Evolutionary conservation across 257 asterid genomes (phyloP).

Genomic region (Ilex asprella): DNA sequence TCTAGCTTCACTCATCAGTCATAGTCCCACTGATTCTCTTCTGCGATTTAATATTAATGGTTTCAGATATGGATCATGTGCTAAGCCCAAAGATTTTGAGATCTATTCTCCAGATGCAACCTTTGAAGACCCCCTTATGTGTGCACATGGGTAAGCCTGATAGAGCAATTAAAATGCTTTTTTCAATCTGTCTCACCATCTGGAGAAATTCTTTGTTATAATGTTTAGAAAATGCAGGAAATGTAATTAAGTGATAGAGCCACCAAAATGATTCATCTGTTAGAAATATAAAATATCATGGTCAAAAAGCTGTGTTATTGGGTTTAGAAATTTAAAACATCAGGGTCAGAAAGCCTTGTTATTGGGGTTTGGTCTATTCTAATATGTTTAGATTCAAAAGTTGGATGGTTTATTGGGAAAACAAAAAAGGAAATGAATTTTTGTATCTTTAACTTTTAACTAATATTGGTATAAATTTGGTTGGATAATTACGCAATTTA

Average conservation of each 20-base stretch:
- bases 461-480: too few relatives aligned
- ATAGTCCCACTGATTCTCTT: background rate
- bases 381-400: too few relatives aligned
- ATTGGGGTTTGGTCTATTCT: too few relatives aligned
- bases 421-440: too few relatives aligned
- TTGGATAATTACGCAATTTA: too few relatives aligned
- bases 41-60: slow-evolving; percentile 6
- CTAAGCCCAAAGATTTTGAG: slow-evolving; percentile 64
- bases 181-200: background rate
- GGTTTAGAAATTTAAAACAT: too few relatives aligned
- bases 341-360: too few relatives aligned
- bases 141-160: slow-evolving; percentile 64
- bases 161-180: background rate
- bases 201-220: background rate
- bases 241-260: background rate
- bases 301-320: too few relatives aligned
- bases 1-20: too few relatives aligned
- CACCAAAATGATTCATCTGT: background rate
- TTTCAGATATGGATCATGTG: slow-evolving; percentile 71
- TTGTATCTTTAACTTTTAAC: too few relatives aligned
- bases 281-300: too few relatives aligned
- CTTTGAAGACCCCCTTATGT: slow-evolving; percentile 88
- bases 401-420: too few relatives aligned
- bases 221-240: background rate
- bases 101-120: slow-evolving; percentile 72